Evolutionary conservation across 2,329 filamentous ascomycete genomes (phyloP).

Genomic region (Coniella lustricola): DNA sequence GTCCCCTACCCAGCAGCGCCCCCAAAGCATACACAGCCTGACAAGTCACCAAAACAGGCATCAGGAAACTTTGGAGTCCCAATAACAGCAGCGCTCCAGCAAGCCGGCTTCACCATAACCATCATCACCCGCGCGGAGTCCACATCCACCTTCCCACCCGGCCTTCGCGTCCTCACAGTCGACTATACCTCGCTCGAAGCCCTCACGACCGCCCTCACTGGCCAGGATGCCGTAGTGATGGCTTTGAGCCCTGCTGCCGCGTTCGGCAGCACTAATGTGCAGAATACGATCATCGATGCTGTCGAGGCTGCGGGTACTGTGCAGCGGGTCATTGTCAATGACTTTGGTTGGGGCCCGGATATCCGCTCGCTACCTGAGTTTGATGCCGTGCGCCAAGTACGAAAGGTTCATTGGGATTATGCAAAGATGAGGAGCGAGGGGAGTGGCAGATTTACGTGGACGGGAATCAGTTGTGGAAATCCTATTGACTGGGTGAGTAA

Average conservation of each 20-base stretch:
- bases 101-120: slow-evolving; percentile 27
- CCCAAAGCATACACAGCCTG: too few species aligned
- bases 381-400: slow-evolving; percentile 14
- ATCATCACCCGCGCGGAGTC: slow-evolving; percentile 27
- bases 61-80: slow-evolving; percentile 28
- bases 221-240: slow-evolving; percentile 25
- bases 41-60: slow-evolving; percentile 15
- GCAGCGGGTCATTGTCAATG: slow-evolving; percentile 22
- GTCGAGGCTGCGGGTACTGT: slow-evolving; percentile 24
- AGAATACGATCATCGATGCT: slow-evolving; percentile 23
- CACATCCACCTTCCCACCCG: slow-evolving; percentile 18
- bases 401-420: slow-evolving; percentile 20
- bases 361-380: slow-evolving; percentile 22
- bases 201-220: slow-evolving; percentile 19
- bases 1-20: too few species aligned
- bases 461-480: slow-evolving; percentile 24
- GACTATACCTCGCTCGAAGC: slow-evolving; percentile 13
- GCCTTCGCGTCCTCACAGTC: slow-evolving; percentile 15
- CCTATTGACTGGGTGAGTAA: slow-evolving; percentile 26
- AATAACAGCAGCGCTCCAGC: slow-evolving; percentile 12
- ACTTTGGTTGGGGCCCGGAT: slow-evolving; percentile 23
- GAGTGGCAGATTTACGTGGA: slow-evolving; percentile 23
- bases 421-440: slow-evolving; percentile 17
- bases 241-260: slow-evolving; percentile 19
- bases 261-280: slow-evolving; percentile 5